These are phyloP conservation scores for Ajuga chamaepitys DNA, from an alignment of 257 asterid genomes.

Conservation along the genomic window DNA sequence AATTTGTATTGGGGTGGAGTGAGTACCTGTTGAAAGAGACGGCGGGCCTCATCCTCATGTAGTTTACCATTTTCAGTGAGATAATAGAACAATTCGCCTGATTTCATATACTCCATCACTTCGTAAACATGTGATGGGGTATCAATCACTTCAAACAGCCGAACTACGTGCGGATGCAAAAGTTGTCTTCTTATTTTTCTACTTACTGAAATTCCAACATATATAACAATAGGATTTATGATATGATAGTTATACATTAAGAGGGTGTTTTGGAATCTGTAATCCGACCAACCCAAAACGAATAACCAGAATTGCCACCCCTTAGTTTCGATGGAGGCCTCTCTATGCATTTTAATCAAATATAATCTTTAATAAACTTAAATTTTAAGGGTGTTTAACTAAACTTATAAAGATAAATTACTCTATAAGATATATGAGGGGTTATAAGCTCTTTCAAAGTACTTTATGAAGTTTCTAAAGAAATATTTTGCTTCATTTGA, in stretches of 20 bases:
- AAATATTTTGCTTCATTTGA: too few relatives aligned
- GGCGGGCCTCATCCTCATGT: conserved; percentile 59
- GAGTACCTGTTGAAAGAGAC: conserved; percentile 60
- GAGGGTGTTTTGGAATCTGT: too few relatives aligned
- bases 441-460: too few relatives aligned
- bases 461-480: too few relatives aligned
- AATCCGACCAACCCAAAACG: too few relatives aligned
- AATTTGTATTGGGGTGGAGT: background rate
- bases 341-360: too few relatives aligned
- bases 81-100: conserved; percentile 54
- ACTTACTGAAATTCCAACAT: conserved; percentile 32
- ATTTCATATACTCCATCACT: conserved; percentile 61
- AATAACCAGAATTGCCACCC: too few relatives aligned
- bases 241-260: background rate
- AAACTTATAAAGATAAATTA: too few relatives aligned
- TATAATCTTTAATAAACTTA: too few relatives aligned
- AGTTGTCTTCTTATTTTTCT: conserved; percentile 55
- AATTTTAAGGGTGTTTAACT: too few relatives aligned
- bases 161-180: conserved; percentile 57
- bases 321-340: too few relatives aligned
- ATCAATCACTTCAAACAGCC: conserved; percentile 63
- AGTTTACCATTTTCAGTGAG: conserved; percentile 39
- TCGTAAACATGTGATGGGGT: conserved; percentile 46
- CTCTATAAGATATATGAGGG: too few relatives aligned
- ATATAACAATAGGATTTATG: background rate